Evolutionary conservation across 2,329 filamentous ascomycete genomes (phyloP), one percentile per base, ranked within the genome.

Genomic region (Aureobasidium sp.): DNA sequence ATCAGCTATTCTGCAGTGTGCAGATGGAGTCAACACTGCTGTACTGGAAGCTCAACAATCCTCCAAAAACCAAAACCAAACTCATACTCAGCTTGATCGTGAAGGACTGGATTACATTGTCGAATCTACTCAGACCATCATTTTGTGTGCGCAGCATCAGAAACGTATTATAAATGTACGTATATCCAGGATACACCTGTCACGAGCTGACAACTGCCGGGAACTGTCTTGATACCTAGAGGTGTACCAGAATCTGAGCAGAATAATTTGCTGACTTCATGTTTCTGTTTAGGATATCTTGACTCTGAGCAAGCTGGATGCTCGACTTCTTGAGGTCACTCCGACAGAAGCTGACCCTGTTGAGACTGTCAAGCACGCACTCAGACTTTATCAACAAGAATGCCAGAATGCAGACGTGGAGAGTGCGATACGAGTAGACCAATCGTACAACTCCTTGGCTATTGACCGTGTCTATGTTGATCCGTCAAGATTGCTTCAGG

Each of bases 341-440:
- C 87, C 86, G 2, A 81, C 84, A 32, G 83, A 83, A 5, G 82
- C 84, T 2, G 81, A 87, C 65, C 86, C 87, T 0, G 76, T 86
- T 49, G 77, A 78, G 15, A 81, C 89, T 48, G 79, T 89, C 2
- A 78, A 83, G 50, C 81, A 81, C 25, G 83, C 86, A 0, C 71
- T 90, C n/a, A 87, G 86, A 68, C 90, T 91, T 79, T 90, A 90
- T 65, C 85, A 88, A 63, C 83, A 85, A 3, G 87, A 90, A 69
- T 78, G 88, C 2, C 81, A 84, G 37, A 85, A 83, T 27, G 81
- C 84, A 1, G 80, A 83, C 37, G 88, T 90, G 54, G 74, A 81
- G 25, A 78, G 90, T 63, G 77, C 79, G 16, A 83, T 87, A 65
- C 74, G 78, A 2, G 77, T 88, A 6, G 83, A 86, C 64, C 67